Base-by-base conservation (phyloP, 148 eudicot species). In the Chenopodium quinoa region DNA sequence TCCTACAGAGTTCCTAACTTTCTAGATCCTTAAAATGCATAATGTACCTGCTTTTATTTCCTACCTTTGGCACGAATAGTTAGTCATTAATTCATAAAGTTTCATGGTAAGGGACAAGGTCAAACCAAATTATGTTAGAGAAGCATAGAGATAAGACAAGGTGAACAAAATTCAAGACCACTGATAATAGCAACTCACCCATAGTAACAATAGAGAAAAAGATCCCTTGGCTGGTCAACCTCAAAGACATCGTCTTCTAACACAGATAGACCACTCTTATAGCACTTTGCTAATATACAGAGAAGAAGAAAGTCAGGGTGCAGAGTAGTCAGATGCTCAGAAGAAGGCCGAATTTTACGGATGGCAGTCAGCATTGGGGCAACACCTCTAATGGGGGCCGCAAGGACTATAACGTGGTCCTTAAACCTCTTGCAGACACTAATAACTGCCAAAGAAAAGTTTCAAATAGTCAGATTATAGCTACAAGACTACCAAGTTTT, bases 261-360 rank as follows among this genome's bases (percentile, higher is more conserved):
- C 71, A 96, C 73, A 50, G 84, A 82, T 31, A 88, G 54, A 78
- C 95, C 99, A 79, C 83, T 31, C 87, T 91, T 94, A 82, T 94
- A 96, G 88, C 91, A 94, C 86, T 96, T 96, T 46, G 99, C 87
- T 66, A 82, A 75, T 79, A 96, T 77, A 78, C 98, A 96, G 52
- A 96, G 93, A 80, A 86, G 92, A 83, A 96, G 97, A 84, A 90
- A 92, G 78, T 94, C 98, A 8, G 95, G 89, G 87, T 96, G 99
- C 63, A 96, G 86, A 77, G 94, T 75, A 81, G 99, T 96, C 56
- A 96, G 86, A 77, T 90, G 95, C 75, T 92, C 97, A 52, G 95
- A 78, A 20, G 97, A 90, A 48, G 90, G 81, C 29, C 88, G 95
- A 46, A 96, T 83, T 85, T 94, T 96, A 79, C 85, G 87, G 73